phyloP scores from a whole-genome alignment of 2,329 filamentous ascomycete species.

The Sclerotinia spermophila region DNA sequence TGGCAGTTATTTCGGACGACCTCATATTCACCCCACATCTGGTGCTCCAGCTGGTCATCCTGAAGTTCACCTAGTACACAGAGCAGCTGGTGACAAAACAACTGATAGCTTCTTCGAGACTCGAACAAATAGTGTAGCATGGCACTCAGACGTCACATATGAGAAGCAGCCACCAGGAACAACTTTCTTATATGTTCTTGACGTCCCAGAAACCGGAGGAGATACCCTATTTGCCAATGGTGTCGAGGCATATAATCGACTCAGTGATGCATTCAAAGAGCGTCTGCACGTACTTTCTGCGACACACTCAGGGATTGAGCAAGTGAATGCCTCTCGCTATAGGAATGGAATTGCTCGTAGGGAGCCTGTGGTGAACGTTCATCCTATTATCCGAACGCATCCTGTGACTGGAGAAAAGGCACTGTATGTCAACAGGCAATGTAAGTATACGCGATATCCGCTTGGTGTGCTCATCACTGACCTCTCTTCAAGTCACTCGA shows the following conservation, averaged over 20 bases:
- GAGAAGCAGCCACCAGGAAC: conserved; percentile 86
- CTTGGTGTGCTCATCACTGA: conserved; percentile 14
- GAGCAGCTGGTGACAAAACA: conserved; percentile 60
- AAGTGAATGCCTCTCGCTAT: conserved; percentile 65
- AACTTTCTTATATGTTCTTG: conserved; percentile 85
- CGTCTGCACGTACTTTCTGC: conserved; percentile 77
- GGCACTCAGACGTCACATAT: conserved; percentile 87
- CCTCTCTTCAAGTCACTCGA: conserved; percentile 60
- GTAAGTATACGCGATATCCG: conserved; percentile 44
- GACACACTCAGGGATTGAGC: conserved; percentile 78
- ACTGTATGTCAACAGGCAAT: conserved; percentile 78
- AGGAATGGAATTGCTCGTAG: conserved; percentile 69
- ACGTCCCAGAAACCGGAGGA: conserved; percentile 73
- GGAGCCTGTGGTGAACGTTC: conserved; percentile 69
- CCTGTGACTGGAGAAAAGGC: conserved; percentile 81
- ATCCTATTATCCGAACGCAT: conserved; percentile 78
- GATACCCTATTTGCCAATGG: conserved; percentile 82
- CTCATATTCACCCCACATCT: conserved; percentile 77
- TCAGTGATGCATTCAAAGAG: conserved; percentile 76
- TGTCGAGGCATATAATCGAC: conserved; percentile 74
- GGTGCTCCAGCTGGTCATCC: conserved; percentile 71
- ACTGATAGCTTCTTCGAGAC: conserved; percentile 61
- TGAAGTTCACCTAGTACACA: conserved; percentile 75
- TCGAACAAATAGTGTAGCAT: conserved; percentile 76
- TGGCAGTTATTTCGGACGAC: conserved; percentile 73